Evolutionary conservation across 169 alveolate species (phyloP), one percentile per base, ranked within the genome.

Genomic region (Babesia ovata): DNA sequence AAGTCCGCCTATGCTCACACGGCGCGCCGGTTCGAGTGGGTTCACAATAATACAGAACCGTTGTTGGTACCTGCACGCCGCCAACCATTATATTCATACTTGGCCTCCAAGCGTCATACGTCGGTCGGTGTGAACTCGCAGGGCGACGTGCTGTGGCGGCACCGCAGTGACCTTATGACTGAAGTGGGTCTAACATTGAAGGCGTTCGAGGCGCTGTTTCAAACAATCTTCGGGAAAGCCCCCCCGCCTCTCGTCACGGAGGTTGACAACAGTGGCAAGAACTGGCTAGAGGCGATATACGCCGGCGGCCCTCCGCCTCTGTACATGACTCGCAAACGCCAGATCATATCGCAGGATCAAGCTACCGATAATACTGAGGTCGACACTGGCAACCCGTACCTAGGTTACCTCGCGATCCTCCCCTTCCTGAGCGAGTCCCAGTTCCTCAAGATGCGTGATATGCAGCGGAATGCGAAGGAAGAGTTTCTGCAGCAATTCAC

Each of bases 361-460:
- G 57, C 58, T 21, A 50, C 63, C 44, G 72, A 69, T 19, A 52
- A 63, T 12, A 48, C 33, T 12, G 79, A 33, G 19, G 75, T 88
- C 39, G 84, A 85, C 39, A 24, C 54, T 21, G 72, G 65, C 13
- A 90, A 90, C 54, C 94, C 94, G 14, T 90, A 83, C 60, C 70
- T 63, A 16, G 92, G 86, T 19, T 90, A 90, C 53, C 58, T 82
- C 65, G 92, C 90, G 59, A 28, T 90, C 8, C 70, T 90, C 10
- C 94, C 94, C n/a, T 86, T 90, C 65, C 62, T 90, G 21, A 86
- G 85, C 45, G 63, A 62, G 50, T 81, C 88, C 19, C 88, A 81
- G 52, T 81, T 81, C 63, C 84, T 61, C 50, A 61, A 62, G 26
- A 45, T 81, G n/a, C 62, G 79, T 48, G 44, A 44, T 10, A 42